Conservation (phyloP, 768 basidiomycete species). For the Gymnopilus dilepis region DNA sequence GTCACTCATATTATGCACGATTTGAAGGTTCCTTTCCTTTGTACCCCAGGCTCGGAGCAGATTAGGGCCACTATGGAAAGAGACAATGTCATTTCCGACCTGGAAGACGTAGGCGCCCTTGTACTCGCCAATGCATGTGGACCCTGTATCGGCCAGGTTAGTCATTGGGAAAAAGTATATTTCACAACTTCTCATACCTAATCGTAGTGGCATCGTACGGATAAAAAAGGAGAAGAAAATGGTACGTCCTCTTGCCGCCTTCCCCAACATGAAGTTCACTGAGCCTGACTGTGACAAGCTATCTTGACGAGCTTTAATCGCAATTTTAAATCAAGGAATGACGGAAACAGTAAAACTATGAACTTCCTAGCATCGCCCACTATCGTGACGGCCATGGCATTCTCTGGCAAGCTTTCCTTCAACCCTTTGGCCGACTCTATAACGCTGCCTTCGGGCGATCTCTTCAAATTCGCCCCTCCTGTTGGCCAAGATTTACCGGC, state of each 20-base stretch:
- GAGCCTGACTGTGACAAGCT: conserved; percentile 51
- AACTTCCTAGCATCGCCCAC: conserved; percentile 98
- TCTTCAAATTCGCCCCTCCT: conserved; percentile 87
- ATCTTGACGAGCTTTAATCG: conserved; percentile 98
- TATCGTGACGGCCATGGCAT: conserved; percentile 96
- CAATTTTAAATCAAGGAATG: conserved; percentile 89
- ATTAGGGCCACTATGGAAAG: conserved; percentile 98
- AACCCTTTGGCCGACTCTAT: conserved; percentile 87
- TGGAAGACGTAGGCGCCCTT: conserved; percentile 90
- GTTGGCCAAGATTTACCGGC: conserved; percentile 83
- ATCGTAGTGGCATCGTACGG: conserved; percentile 88
- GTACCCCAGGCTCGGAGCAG: conserved; percentile 92
- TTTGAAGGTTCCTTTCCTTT: conserved; percentile 83
- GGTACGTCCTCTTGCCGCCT: conserved; percentile 50
- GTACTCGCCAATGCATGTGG: conserved; percentile 98
- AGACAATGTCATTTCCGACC: conserved; percentile 79
- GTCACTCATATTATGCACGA: too few species aligned
- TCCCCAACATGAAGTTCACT: background rate
- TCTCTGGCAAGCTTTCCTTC: conserved; percentile 92
- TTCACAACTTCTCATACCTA: conserved; percentile 11
- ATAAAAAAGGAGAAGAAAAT: conserved; percentile 88
- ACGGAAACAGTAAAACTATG: conserved; percentile 93
- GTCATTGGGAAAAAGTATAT: conserved; percentile 17
- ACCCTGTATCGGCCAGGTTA: conserved; percentile 95
- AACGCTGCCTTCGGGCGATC: conserved; percentile 66